A percentile compares a stretch with the other conserved stretches of the same genome.
phyloP scores from a whole-genome alignment of 2,329 filamentous ascomycete species.

The Colletotrichum siamense region DNA sequence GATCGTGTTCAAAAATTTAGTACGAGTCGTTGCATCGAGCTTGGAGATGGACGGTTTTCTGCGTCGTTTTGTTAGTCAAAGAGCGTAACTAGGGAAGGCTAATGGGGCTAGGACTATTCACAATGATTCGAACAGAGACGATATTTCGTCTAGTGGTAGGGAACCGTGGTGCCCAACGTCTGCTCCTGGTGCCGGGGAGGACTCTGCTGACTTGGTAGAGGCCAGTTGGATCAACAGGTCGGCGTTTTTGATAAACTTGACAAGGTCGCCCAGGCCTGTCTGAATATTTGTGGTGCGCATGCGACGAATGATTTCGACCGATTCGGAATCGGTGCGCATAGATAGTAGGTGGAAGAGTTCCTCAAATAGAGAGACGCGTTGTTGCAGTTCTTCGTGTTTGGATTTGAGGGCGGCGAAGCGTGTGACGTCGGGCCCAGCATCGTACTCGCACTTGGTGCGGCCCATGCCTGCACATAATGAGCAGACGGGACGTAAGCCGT shows the following conservation, averaged over 20 bases:
- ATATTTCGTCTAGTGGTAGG: too few species aligned
- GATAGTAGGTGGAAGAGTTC: conserved; percentile 17
- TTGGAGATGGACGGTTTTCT: too few species aligned
- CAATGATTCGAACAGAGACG: too few species aligned
- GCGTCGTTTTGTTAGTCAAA: too few species aligned
- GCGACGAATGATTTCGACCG: conserved; percentile 19
- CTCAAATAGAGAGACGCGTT: conserved; percentile 14
- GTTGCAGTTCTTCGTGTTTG: conserved; percentile 18
- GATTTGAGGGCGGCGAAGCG: conserved; percentile 20
- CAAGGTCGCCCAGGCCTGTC: conserved; percentile 12
- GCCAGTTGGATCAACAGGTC: conserved; percentile 19
- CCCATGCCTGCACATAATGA: conserved; percentile 21
- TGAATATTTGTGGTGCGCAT: conserved; percentile 16
- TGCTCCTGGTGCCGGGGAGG: not conserved
- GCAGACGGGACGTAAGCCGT: conserved; percentile 21
- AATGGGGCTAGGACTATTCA: too few species aligned
- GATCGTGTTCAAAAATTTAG: too few species aligned
- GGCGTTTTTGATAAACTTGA: conserved; percentile 23
- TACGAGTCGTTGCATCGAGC: too few species aligned
- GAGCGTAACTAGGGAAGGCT: too few species aligned
- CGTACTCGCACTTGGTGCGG: conserved; percentile 21
- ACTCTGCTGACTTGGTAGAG: not conserved
- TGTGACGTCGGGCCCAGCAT: conserved; percentile 22
- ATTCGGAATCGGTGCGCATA: conserved; percentile 20
- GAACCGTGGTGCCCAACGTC: too few species aligned